These are phyloP conservation scores for Carex pumila DNA, from an alignment of 176 grass and related monocot species.

Conservation along the genomic window DNA sequence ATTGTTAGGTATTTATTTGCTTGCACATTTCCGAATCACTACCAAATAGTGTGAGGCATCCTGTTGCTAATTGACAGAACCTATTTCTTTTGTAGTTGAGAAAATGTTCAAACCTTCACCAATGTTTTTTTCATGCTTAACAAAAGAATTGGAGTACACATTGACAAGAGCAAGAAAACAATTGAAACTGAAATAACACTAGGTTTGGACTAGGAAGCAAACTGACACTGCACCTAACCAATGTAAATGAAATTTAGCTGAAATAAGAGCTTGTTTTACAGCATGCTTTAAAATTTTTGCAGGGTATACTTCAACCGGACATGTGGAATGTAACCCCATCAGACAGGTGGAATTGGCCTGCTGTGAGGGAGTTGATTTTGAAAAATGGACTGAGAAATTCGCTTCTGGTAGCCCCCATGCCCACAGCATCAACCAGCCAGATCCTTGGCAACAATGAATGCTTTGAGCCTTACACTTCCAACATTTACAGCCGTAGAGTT, in stretches of 20 bases:
- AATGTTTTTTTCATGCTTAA: neutral
- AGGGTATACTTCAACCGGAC: conserved; percentile 93
- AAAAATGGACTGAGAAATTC: conserved; percentile 86
- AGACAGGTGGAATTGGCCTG: conserved; percentile 70
- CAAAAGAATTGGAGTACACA: neutral
- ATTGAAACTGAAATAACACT: neutral
- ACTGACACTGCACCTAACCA: neutral
- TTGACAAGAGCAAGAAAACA: neutral
- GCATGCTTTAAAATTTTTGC: neutral
- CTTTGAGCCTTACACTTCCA: conserved; percentile 80
- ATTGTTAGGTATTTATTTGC: neutral
- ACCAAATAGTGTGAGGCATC: neutral
- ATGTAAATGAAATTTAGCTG: neutral
- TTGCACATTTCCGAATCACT: neutral
- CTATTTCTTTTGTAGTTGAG: neutral
- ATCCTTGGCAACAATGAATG: conserved; percentile 99
- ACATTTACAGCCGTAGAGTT: conserved; percentile 75
- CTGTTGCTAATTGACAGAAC: neutral
- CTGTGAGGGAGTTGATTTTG: conserved; percentile 55
- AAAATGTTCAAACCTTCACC: neutral
- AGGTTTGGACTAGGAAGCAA: neutral
- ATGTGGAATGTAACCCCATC: conserved; percentile 88
- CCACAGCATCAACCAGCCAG: conserved; percentile 97
- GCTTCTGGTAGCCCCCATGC: conserved; percentile 98
- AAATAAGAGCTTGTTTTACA: neutral